Base-by-base conservation (phyloP, 1,139 yeast genomes). In the Lodderomyces jiufengensis region DNA sequence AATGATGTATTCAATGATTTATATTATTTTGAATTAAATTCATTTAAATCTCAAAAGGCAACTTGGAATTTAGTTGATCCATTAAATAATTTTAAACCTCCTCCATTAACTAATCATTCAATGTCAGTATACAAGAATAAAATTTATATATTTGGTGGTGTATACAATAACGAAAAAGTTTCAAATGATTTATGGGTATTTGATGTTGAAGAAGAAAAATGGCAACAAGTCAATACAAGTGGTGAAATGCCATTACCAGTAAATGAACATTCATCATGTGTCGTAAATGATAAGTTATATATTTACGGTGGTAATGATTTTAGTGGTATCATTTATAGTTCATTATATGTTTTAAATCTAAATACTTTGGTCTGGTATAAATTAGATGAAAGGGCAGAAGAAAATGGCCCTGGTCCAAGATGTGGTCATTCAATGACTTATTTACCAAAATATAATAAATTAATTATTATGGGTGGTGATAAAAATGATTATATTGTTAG, bases 351-450 rank as follows among this genome's bases (percentile, higher is more conserved):
- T n/a, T 76, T 92, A 49, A 88, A 87, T 52, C 66, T 92, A 48
- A 70, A 79, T 38, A 75, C 85, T 11, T 69, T 76, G 33, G 78
- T 78, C 32, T 87, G 95, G 95, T 77, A 76, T 47, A 78, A 79
- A 42, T 73, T 85, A 50, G 73, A 70, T 42, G 55, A 66, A 8
- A 44, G 52, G 20, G 66, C 70, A 24, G 61, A 61, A 16, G 50
- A 48, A 21, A 52, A 59, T 40, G 70, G 74, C 9, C 97, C 97
- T 3, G 84, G 90, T 31, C 80, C 95, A 13, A 77, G 97, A 49
- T 85, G 95, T 44, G 98, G 98, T n/a, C 98, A 92, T 59, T 79
- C 96, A 8, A 69, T 92, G 67, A 81, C 97, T 2, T 77, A 82
- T 40, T 70, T 74, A 40, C 65, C 84, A 35, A 76, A 68, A 33